phyloP scores from a whole-genome alignment of 768 basidiomycete genomes.

The Russula olivacea region DNA sequence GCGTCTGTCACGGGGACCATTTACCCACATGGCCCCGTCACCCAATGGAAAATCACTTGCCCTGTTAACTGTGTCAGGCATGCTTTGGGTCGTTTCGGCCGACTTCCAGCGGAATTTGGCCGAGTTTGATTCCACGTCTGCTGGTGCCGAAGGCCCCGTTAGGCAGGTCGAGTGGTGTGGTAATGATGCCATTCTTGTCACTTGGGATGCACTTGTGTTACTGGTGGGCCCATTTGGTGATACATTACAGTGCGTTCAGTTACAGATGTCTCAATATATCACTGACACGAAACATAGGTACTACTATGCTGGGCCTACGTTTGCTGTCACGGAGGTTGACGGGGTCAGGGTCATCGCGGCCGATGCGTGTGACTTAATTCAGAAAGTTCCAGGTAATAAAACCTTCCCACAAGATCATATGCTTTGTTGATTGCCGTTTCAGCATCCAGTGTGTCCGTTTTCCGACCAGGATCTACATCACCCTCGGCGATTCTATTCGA shows the following conservation, averaged over 20 bases:
- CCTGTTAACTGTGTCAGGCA: slow-evolving; percentile 62
- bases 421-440: slow-evolving; percentile 7
- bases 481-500: slow-evolving; percentile 90
- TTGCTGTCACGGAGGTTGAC: slow-evolving; percentile 82
- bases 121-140: slow-evolving; percentile 69
- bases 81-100: slow-evolving; percentile 90
- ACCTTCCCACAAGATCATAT: not conserved
- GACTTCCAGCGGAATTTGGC: slow-evolving; percentile 88
- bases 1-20: slow-evolving; percentile 81
- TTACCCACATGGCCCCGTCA: slow-evolving; percentile 79
- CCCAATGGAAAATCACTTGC: slow-evolving; percentile 93
- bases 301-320: slow-evolving; percentile 66
- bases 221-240: slow-evolving; percentile 94
- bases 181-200: slow-evolving; percentile 86
- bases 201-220: slow-evolving; percentile 70
- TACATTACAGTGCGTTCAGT: slow-evolving; percentile 61
- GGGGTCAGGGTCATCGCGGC: slow-evolving; percentile 81
- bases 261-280: not conserved
- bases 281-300: slow-evolving; percentile 41
- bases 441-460: slow-evolving; percentile 78
- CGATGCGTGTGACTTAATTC: slow-evolving; percentile 79
- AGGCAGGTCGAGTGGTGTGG: slow-evolving; percentile 91
- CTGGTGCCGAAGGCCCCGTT: slow-evolving; percentile 53
- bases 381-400: slow-evolving; percentile 79
- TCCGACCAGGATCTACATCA: slow-evolving; percentile 87